Evolutionary conservation across 1,284 basidiomycete genomes (phyloP), one percentile per base, ranked within the genome.

Genomic region (Pyrrhoderma noxium): DNA sequence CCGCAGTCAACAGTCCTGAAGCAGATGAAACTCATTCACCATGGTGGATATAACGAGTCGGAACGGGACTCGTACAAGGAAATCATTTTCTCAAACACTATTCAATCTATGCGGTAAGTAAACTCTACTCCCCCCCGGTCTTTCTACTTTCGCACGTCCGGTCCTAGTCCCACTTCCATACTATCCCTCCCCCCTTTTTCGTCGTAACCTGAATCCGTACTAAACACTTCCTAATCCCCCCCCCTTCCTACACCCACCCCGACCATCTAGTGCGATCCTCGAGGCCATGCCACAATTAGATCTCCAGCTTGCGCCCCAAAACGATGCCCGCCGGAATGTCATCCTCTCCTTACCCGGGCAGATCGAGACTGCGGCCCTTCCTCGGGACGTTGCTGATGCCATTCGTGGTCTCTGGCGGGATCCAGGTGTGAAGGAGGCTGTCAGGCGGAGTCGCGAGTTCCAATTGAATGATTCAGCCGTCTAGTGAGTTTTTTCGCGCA

Each of bases 1-100:
- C 18, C 43, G 34, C 60, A 93, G 81, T 93, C 90, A 19, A 95
- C 93, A 2, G 88, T 96, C 21, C 76, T 96, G 56, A 95, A 96
- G 71, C 93, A 95, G 70, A 95, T 95, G 93, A 92, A 94, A 65
- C 82, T 95, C 66, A 95, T 96, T 55, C 89, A 95, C 66, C 87
- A 89, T 55, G 88, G 86, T 53, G 84, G 93, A 1, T 98, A 97
- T 75, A 91, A 89, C 57, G 82, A 86, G 54, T 82, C 85, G 60
- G 95, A 99, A 70, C 77, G 94, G 46, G 91, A 95, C 58, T 90
- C 88, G 38, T 97, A 96, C 80, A 93, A 93, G 69, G 94, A 97
- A 70, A 97, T 97, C 63, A 94, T 98, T 64, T 97, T 83, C 64
- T 92, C 91, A 51, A 97, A 97, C 69, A 96, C 93, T 8, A 82